Conservation (phyloP, 768 basidiomycete species). For the Russula sp. region DNA sequence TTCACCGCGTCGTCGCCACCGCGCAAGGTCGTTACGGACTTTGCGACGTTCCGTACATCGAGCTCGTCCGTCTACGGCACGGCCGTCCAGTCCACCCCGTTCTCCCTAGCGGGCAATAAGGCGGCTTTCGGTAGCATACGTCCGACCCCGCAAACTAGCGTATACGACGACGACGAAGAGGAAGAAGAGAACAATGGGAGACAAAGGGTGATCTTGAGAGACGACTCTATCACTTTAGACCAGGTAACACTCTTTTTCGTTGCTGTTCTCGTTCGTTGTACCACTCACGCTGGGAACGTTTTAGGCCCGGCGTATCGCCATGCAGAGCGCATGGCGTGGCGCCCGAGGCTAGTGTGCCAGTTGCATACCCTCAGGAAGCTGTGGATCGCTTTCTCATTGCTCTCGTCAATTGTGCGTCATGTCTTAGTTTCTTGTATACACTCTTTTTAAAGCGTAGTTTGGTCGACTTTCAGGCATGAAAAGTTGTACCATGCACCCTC, state of each 20-base stretch:
- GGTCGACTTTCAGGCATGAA: slow-evolving; percentile 11
- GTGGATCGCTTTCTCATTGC: slow-evolving; percentile 15
- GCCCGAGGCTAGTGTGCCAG: slow-evolving; percentile 40
- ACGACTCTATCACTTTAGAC: slow-evolving; percentile 86
- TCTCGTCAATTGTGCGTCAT: slow-evolving; percentile 7
- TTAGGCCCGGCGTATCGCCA: slow-evolving; percentile 75
- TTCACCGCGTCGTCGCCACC: slow-evolving; percentile 31
- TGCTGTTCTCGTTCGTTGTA: neutral
- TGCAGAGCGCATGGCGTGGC: slow-evolving; percentile 88
- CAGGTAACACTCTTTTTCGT: slow-evolving; percentile 49
- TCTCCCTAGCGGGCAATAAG: slow-evolving; percentile 71
- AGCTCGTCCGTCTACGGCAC: slow-evolving; percentile 74
- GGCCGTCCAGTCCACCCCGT: slow-evolving; percentile 73
- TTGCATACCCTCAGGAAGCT: slow-evolving; percentile 11
- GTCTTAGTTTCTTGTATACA: neutral
- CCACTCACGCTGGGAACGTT: slow-evolving; percentile 3
- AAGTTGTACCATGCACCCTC: slow-evolving; percentile 13
- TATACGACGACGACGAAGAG: slow-evolving; percentile 73
- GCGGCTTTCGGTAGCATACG: slow-evolving; percentile 83
- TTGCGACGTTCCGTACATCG: slow-evolving; percentile 78
- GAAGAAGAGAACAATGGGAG: slow-evolving; percentile 48
- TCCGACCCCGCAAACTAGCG: slow-evolving; percentile 30
- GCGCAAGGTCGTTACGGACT: slow-evolving; percentile 84
- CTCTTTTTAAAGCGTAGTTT: neutral
- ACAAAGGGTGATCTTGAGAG: slow-evolving; percentile 71